These are phyloP conservation scores for Tulasnella sp. DNA, from an alignment of 768 basidiomycete species.

Conservation along the genomic window DNA sequence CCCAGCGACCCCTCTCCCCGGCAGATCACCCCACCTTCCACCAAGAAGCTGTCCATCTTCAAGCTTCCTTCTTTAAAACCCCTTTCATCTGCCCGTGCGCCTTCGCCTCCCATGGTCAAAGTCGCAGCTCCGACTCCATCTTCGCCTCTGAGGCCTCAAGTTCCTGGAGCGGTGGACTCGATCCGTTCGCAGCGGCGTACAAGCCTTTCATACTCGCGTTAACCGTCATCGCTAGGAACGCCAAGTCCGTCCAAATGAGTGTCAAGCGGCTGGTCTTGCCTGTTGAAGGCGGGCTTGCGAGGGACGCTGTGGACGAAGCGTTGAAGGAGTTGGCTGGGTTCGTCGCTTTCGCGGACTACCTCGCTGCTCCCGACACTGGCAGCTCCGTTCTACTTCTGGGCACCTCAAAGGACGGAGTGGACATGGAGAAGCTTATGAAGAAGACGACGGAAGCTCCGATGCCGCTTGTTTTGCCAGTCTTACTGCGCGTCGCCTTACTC, in stretches of 20 bases:
- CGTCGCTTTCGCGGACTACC: constrained; percentile 51
- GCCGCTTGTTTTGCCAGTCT: constrained; percentile 66
- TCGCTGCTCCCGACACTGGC: not conserved
- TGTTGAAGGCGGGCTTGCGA: constrained; percentile 49
- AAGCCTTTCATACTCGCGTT: constrained; percentile 50
- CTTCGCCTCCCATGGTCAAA: constrained; percentile 30
- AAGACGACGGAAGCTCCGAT: constrained; percentile 61
- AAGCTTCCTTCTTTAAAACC: constrained; percentile 17
- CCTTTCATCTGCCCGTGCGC: constrained; percentile 3
- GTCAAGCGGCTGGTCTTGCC: constrained; percentile 61
- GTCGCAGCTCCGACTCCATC: constrained; percentile 16
- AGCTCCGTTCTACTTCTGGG: constrained; percentile 35
- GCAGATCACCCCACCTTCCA: constrained; percentile 20
- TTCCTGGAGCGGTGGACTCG: not conserved
- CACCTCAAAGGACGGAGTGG: not conserved
- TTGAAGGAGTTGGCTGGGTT: constrained; percentile 60
- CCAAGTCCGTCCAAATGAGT: constrained; percentile 56
- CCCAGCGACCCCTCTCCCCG: constrained; percentile 13
- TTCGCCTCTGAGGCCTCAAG: not conserved
- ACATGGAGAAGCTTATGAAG: constrained; percentile 39
- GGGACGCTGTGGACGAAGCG: constrained; percentile 77
- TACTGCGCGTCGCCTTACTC: constrained; percentile 40
- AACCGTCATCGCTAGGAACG: constrained; percentile 55
- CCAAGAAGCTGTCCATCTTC: constrained; percentile 36
- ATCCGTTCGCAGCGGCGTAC: not conserved